Evolutionary conservation across 176 grass and related monocot species (phyloP).

Genomic region (Avena atlantica): DNA sequence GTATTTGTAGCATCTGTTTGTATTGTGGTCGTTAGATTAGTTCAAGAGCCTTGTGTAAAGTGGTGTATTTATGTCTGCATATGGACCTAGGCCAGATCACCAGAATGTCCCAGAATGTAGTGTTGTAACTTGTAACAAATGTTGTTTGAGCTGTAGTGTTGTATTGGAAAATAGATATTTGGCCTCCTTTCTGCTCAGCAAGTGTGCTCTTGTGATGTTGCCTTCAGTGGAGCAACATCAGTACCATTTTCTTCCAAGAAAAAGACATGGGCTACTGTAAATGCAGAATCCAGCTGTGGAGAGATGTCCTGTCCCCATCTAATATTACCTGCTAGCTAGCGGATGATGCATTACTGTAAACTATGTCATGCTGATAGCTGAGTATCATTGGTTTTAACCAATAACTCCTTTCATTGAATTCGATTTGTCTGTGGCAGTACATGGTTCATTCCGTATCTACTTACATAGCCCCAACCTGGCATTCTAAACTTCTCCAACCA

Average conservation of each 20-base stretch:
- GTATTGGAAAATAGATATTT: not conserved
- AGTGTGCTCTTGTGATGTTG: not conserved
- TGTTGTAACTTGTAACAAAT: constrained; percentile 40
- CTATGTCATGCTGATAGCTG: not conserved
- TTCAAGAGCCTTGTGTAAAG: constrained; percentile 44
- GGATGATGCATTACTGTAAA: not conserved
- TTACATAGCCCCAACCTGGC: not conserved
- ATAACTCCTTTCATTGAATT: not conserved
- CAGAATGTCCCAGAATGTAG: constrained; percentile 45
- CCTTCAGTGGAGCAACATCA: not conserved
- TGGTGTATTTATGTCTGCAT: not conserved
- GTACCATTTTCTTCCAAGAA: not conserved
- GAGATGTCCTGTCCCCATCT: not conserved
- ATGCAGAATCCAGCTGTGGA: not conserved
- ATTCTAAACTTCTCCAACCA: not conserved
- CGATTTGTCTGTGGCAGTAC: not conserved
- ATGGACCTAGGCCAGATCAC: constrained; percentile 19
- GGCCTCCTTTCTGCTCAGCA: not conserved
- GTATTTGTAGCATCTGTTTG: constrained; percentile 40
- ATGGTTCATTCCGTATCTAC: not conserved
- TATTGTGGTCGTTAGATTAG: constrained; percentile 48
- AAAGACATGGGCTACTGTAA: not conserved
- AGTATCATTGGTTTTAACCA: not conserved
- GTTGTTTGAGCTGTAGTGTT: constrained; percentile 44
- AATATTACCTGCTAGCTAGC: not conserved